A percentile compares a stretch with the other conserved stretches of the same genome.
phyloP scores from a whole-genome alignment of 2,329 filamentous ascomycete species.

The Aspergillus quadricinctus region DNA sequence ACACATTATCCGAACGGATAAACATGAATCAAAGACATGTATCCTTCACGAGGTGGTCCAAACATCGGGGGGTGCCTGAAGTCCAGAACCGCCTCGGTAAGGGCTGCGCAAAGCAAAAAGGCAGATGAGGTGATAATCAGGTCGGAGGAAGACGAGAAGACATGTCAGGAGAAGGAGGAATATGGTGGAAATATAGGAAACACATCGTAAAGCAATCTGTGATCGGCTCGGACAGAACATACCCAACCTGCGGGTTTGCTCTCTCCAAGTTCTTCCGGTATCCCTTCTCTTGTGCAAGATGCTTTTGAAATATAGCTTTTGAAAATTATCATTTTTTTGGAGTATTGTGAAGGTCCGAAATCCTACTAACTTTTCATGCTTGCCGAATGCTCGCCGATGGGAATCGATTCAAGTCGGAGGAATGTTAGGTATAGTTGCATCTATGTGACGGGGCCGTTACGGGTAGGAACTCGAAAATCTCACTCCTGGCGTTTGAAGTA shows the following conservation, averaged over 20 bases:
- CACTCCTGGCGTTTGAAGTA: slow-evolving; percentile 53
- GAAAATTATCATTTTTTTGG: not conserved
- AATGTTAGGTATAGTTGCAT: not conserved
- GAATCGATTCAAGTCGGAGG: not conserved
- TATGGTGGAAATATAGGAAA: slow-evolving; percentile 2
- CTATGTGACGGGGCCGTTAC: slow-evolving; percentile 10
- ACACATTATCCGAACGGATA: slow-evolving; percentile 7
- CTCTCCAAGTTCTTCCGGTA: not conserved
- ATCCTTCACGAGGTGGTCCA: not conserved
- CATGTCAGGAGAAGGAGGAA: slow-evolving; percentile 7
- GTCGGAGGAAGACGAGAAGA: slow-evolving; percentile 2
- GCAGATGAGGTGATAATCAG: not conserved
- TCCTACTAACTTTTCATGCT: not conserved
- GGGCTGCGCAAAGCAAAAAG: not conserved
- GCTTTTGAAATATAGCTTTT: not conserved
- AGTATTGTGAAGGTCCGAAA: not conserved
- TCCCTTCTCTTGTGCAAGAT: not conserved
- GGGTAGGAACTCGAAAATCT: not conserved
- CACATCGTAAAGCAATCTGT: not conserved
- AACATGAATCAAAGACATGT: not conserved
- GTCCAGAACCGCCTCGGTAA: not conserved
- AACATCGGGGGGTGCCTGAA: not conserved
- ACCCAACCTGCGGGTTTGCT: not conserved
- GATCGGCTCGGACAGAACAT: not conserved
- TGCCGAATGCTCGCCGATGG: not conserved